Evolutionary conservation across 1,284 basidiomycete species (phyloP).

Genomic region (Leccinum brunneo-olivaceum): DNA sequence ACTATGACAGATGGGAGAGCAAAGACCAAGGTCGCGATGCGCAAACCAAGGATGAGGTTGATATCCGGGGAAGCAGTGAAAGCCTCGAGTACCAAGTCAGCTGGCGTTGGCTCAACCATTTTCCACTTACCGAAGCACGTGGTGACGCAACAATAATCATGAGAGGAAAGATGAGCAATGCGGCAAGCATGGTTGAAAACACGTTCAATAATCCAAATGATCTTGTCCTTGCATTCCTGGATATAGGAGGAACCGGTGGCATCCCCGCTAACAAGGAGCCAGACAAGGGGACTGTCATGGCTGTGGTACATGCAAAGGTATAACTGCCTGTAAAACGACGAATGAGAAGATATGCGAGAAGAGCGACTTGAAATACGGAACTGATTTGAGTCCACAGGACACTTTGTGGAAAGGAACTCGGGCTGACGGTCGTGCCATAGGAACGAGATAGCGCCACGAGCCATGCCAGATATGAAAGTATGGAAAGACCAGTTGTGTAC

Average conservation of each 20-base stretch:
- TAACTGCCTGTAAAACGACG: constrained; percentile 29
- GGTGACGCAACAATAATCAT: constrained; percentile 45
- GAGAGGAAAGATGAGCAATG: constrained; percentile 51
- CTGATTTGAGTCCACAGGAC: constrained; percentile 58
- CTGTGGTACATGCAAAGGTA: constrained; percentile 61
- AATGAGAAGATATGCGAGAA: constrained; percentile 4
- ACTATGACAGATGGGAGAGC: constrained; percentile 56
- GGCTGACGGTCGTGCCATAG: constrained; percentile 37
- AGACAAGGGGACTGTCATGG: constrained; percentile 58
- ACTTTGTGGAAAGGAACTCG: constrained; percentile 38
- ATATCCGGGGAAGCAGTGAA: constrained; percentile 22
- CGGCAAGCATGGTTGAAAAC: constrained; percentile 42
- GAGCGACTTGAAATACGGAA: constrained; percentile 32
- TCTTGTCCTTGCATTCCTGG: constrained; percentile 42
- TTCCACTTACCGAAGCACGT: constrained; percentile 34
- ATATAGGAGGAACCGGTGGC: constrained; percentile 29
- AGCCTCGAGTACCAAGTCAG: constrained; percentile 19
- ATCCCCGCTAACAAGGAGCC: constrained; percentile 45
- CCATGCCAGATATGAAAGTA: constrained; percentile 55
- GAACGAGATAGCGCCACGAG: constrained; percentile 45
- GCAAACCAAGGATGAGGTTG: constrained; percentile 37
- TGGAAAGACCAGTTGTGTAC: constrained; percentile 51
- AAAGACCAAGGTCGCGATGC: constrained; percentile 48
- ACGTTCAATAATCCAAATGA: constrained; percentile 56
- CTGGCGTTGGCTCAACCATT: not conserved